These are phyloP conservation scores for Luffa aegyptiaca DNA, from an alignment of 306 rosid species.

Conservation along the genomic window DNA sequence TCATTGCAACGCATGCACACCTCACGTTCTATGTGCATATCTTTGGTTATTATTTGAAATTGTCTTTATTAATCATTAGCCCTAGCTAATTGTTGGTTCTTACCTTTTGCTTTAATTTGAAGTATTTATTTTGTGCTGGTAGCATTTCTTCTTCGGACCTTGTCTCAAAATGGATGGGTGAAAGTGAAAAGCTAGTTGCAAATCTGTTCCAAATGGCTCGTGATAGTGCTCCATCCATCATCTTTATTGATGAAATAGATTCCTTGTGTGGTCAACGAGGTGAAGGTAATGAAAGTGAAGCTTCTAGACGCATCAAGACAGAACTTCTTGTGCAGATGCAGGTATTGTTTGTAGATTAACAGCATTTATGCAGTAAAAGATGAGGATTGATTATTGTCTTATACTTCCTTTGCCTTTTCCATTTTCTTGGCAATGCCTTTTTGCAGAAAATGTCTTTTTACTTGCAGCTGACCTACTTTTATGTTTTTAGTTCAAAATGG, in stretches of 20 bases:
- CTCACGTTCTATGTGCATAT: background rate
- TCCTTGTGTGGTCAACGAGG: constrained; percentile 95
- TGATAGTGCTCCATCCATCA: constrained; percentile 98
- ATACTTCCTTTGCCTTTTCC: background rate
- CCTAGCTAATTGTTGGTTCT: background rate
- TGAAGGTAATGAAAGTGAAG: constrained; percentile 99
- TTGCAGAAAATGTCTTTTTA: background rate
- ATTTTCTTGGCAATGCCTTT: background rate
- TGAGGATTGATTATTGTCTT: background rate
- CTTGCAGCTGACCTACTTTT: background rate
- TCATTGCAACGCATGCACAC: background rate
- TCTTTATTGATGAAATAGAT: constrained; percentile 96
- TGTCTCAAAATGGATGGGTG: constrained; percentile 99
- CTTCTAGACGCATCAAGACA: constrained; percentile 95
- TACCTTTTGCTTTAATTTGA: background rate
- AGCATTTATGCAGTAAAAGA: background rate
- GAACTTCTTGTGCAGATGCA: constrained; percentile 99
- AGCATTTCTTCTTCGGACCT: constrained; percentile 96
- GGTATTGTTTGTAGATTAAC: constrained; percentile 32
- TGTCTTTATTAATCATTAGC: background rate
- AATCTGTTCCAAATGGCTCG: constrained; percentile 98
- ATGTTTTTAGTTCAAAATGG: background rate
- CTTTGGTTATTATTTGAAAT: background rate
- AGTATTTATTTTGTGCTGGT: background rate
- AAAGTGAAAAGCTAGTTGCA: constrained; percentile 97